Base-by-base conservation (phyloP, 1,139 yeast genomes). In the Candida sanyaensis region DNA sequence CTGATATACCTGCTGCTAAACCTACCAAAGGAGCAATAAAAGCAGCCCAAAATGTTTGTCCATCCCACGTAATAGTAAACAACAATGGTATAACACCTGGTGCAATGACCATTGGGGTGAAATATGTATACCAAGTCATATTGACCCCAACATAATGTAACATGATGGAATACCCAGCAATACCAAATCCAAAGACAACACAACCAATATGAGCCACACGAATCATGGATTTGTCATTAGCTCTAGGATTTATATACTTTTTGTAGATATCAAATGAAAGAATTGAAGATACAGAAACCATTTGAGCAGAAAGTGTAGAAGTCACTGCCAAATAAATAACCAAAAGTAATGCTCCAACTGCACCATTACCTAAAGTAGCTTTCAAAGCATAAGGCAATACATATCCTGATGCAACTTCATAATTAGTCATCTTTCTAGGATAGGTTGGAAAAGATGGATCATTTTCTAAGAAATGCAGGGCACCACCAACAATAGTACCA, bases 81-180 rank as follows among this genome's bases (percentile, higher is more conserved):
- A 66, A 56, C 47, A 68, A 55, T 8, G 74, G 73, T 32, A 69
- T 58, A 26, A 71, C 68, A 40, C 68, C 72, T n/a, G 72, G 71
- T 53, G 73, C 66, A 32, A 68, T 68, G 17, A 69, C 49, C 62
- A 70, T 63, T 4, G 75, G 66, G 37, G 56, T 53, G 52, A 71
- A 69, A 48, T 69, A 68, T 1, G 70, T 67, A 44, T 64, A 50
- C 75, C 75, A 71, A 2, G 73, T 65, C 65, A 63, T 56, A 52
- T 59, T 62, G 7, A 62, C 62, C 6, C 68, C 68, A 27, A 64
- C 69, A 46, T 65, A 65, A 50, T 66, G 70, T 33, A 66, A 55
- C 69, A 66, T 65, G 6, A 65, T 57, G 4, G 67, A 56, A 40
- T 65, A 66, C 3, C 62, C 71, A 28, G 70, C 67, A 8, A 66